Conservation (phyloP, 2,329 filamentous ascomycete genomes). For the Didymella glomerata region DNA sequence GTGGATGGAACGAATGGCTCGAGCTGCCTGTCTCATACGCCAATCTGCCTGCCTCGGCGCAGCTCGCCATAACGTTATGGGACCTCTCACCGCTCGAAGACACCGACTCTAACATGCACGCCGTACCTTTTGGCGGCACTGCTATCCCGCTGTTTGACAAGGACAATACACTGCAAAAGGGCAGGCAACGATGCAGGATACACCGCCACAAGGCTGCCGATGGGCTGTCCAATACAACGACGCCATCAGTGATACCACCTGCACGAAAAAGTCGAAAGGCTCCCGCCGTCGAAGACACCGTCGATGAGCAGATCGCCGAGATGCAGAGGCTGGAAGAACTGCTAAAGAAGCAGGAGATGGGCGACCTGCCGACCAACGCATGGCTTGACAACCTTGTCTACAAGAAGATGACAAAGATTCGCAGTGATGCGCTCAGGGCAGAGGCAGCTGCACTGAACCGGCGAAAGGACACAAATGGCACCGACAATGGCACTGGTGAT, state of each 20-base stretch:
- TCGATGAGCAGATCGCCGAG: constrained; percentile 79
- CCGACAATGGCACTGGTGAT: constrained; percentile 27
- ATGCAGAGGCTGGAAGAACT: constrained; percentile 87
- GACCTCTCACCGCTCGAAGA: constrained; percentile 85
- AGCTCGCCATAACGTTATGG: constrained; percentile 93
- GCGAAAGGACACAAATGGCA: constrained; percentile 28
- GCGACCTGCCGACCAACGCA: constrained; percentile 88
- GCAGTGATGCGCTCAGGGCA: constrained; percentile 52
- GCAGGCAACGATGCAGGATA: constrained; percentile 87
- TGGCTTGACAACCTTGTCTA: constrained; percentile 98
- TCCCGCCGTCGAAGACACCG: constrained; percentile 56
- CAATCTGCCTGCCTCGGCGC: constrained; percentile 79
- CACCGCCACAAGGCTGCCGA: constrained; percentile 86
- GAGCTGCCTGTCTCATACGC: constrained; percentile 85
- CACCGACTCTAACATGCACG: constrained; percentile 74
- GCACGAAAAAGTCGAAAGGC: constrained; percentile 62
- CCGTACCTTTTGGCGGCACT: constrained; percentile 92
- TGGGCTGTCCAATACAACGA: constrained; percentile 80
- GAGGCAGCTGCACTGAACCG: constrained; percentile 51
- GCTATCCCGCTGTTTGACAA: constrained; percentile 91
- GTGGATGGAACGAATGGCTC: constrained; percentile 96
- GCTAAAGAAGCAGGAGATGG: constrained; percentile 98
- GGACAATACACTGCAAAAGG: constrained; percentile 90
- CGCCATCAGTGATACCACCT: constrained; percentile 71
- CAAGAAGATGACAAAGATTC: constrained; percentile 79